Evolutionary conservation across 371 early-diverging fungal species (phyloP), one percentile per base, ranked within the genome.

Genomic region (Rhizopus arrhizus): DNA sequence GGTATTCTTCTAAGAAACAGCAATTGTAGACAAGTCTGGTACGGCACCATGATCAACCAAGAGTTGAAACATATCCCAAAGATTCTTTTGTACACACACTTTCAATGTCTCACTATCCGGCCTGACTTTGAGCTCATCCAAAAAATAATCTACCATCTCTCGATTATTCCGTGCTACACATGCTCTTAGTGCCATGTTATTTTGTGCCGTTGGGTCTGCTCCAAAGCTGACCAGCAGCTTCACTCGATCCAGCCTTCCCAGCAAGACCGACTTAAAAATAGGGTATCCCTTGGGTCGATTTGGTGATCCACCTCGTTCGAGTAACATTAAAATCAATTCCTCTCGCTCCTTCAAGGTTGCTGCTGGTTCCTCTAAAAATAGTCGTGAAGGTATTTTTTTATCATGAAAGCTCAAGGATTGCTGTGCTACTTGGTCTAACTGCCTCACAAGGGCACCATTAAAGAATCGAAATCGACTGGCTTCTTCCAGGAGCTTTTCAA

Each of bases 211-310:
- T 1, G 78, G 70, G 53, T 82, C 75, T 15, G 84, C 86, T n/a
- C 80, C 80, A 59, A 64, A 71, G 0, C 40, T 34, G 5, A 86
- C 32, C 36, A 86, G 56, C 11, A 75, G 55, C 43, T 80, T 73
- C 2, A 80, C 81, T 52, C 69, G 69, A n/a, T 69, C 60, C 16
- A 76, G 33, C 28, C 64, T 43, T 10, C 84, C 84, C 28, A 78
- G 56, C 40, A 74, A 75, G 2, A 74, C 75, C 22, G 81, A 72
- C 60, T 83, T 82, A 15, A 83, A 76, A 16, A 86, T 54, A 13
- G 86, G 84, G 53, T 75, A 84, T 12, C 82, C 83, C 54, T 82
- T 67, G 8, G 81, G 80, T 56, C 74, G 68, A 28, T 70, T 68
- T 0, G 78, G 70, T 1, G 75, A 78, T 5, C 72, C 80, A 9